Base-by-base conservation (phyloP, 177 flowering plant genomes). In the Tripterygium wilfordii region DNA sequence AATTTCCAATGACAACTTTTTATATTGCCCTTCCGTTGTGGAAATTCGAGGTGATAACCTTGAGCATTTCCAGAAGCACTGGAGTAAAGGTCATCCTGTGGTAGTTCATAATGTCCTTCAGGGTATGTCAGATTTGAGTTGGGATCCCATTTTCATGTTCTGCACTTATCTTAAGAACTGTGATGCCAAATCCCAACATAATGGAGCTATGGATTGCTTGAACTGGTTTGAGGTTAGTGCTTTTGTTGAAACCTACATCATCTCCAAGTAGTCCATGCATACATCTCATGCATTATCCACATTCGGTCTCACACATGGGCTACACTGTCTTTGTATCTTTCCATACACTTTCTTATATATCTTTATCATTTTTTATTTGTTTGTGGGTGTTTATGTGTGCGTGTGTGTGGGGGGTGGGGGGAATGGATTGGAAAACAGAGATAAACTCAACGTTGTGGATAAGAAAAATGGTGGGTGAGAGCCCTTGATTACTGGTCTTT, bases 11-110 rank as follows among this genome's bases (percentile, higher is more conserved):
- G 87, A 82, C 44, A 82, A 84, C 68, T 75, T 53, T 48, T 42
- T 83, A 10, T 83, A 71, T 39, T 64, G 56, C 53, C 88, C 85
- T 14, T 53, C 69, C 31, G 23, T 51, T 7, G 24, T 58, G 38
- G 75, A 76, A 26, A 61, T 70, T 42, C 69, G 48, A 24, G 61
- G 47, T 54, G 74, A 66, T 36, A 64, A 63, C 21, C 51, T 73
- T 53, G 74, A 67, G 22, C 95, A 83, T 60, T 86, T 86, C 45
- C 88, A 79, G 71, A 66, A 63, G 60, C 88, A 86, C 53, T 83
- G 88, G 83, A 56, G 53, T 27, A 76, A 54, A 62, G 86, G 79
- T 48, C 88, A 83, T 30, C 91, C 95, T 30, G 74, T 86, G 32
- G 68, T 79, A 53, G 69, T 87, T 44, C 76, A 72, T 16, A 62